These are phyloP conservation scores for Mediolabrus comicus DNA, from an alignment of 108 stramenopile species.

Conservation along the genomic window DNA sequence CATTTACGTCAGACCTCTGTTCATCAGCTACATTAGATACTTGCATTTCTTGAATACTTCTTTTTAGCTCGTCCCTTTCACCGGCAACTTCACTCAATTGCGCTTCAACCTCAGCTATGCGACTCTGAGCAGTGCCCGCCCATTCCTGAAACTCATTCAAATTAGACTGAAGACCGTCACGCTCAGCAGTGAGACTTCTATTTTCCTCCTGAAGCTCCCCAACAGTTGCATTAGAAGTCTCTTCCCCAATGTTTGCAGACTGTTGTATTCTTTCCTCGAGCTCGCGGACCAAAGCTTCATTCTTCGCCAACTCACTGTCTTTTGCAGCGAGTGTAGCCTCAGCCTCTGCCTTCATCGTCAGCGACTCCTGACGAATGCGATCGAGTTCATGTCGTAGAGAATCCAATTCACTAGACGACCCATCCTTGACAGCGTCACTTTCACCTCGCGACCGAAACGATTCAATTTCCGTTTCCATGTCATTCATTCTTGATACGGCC, in stretches of 20 bases:
- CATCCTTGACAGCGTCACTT: conserved; percentile 8
- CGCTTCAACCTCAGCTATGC: conserved; percentile 51
- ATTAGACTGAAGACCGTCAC: conserved; percentile 41
- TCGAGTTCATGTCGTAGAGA: conserved; percentile 16
- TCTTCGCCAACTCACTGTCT: conserved; percentile 37
- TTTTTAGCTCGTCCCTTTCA: conserved; percentile 32
- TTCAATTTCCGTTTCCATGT: conserved; percentile 55
- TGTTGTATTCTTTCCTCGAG: conserved; percentile 46
- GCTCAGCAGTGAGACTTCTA: conserved; percentile 19
- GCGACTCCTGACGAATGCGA: conserved; percentile 7
- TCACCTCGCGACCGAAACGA: conserved; percentile 27
- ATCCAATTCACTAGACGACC: conserved; percentile 7
- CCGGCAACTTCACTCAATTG: conserved; percentile 15
- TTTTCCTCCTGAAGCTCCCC: conserved; percentile 35
- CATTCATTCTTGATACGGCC: conserved; percentile 78
- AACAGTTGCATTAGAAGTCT: conserved; percentile 7
- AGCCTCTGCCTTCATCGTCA: conserved; percentile 5
- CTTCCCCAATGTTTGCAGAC: neutral
- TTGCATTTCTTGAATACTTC: neutral
- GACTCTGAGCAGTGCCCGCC: conserved; percentile 54
- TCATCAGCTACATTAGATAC: neutral
- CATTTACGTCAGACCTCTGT: neutral
- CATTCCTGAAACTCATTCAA: conserved; percentile 58
- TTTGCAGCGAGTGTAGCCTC: conserved; percentile 21
- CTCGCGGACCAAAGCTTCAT: conserved; percentile 18